Base-by-base conservation (phyloP, 2,329 filamentous ascomycete genomes). In the Didymella keratinophila region DNA sequence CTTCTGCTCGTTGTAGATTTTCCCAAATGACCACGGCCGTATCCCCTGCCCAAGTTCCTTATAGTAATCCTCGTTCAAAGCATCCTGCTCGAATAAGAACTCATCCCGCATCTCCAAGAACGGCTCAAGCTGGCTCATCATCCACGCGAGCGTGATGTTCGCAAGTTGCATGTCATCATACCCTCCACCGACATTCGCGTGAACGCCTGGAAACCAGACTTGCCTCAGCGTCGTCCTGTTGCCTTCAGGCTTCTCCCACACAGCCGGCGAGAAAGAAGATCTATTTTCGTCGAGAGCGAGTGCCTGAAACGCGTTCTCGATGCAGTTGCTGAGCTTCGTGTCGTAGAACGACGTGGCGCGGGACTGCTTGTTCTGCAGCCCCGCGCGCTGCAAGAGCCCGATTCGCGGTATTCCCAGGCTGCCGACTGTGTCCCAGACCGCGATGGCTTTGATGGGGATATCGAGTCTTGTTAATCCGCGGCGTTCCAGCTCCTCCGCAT, bases 231-330 rank as follows among this genome's bases (percentile, higher is more conserved):
- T 74, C 2, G 81, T 82, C n/a, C 64, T 72, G 58, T 79, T 80
- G 27, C 78, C 78, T 41, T 69, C 71, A 0, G 79, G 77, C 32
- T 82, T 78, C 50, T 82, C 79, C 83, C 83, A 86, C 0, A 86
- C 69, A 0, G 83, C 82, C 0, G 84, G 83, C 0, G 77, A 75
- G 61, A 84, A 86, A 0, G 83, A 80, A 10, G 69, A 72, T 1
- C 84, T 78, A 43, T 78, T 78, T 62, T 86, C 84, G 45, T 86
- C 84, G 0, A 86, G 75, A 2, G 83, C 83, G 0, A 86, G 72
- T 0, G 83, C 84, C 43, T 86, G 84, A 60, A 85, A 86, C 1
- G 83, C 84, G 58, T 85, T 80, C 37, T 83, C 79, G 4, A 85
- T 73, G n/a, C 68, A 76, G 48, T 77, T 61, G 27, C 64, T 67